phyloP scores from a whole-genome alignment of 148 eudicot genomes.

The Rhododendron williamsianum region DNA sequence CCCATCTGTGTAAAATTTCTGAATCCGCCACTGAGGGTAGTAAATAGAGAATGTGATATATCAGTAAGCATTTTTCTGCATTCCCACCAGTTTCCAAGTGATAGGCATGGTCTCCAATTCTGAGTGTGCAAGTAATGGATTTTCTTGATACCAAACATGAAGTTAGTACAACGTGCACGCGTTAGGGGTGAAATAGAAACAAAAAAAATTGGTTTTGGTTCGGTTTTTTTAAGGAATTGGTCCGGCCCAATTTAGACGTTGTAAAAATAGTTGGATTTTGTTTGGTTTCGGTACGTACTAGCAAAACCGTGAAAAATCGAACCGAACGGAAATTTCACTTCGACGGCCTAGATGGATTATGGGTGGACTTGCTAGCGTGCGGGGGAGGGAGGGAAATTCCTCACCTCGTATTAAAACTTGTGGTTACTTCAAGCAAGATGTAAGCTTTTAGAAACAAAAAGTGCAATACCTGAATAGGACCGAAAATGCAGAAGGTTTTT shows the following conservation, averaged over 20 bases:
- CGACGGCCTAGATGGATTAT: not conserved
- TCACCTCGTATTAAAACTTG: not conserved
- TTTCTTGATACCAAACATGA: not conserved
- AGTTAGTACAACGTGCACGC: not conserved
- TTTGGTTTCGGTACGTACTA: not conserved
- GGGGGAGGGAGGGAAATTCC: not conserved
- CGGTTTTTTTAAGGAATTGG: not conserved
- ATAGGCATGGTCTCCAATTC: not conserved
- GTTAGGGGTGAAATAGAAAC: not conserved
- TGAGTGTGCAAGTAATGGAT: not conserved
- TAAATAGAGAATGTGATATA: too few species aligned
- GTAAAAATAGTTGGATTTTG: not conserved
- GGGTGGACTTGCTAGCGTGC: not conserved
- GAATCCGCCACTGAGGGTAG: not conserved
- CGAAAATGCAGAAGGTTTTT: not conserved
- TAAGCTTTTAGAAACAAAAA: too few species aligned
- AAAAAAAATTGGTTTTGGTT: not conserved
- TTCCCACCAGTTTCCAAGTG: not conserved
- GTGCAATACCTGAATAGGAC: not conserved
- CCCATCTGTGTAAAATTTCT: too few species aligned
- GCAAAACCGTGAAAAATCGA: not conserved
- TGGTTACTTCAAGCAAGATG: not conserved
- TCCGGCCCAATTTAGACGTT: not conserved
- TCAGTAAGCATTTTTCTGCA: not conserved
- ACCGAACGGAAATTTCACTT: not conserved